Evolutionary conservation across 1,284 basidiomycete species (phyloP).

Genomic region (Volvariella volvacea): DNA sequence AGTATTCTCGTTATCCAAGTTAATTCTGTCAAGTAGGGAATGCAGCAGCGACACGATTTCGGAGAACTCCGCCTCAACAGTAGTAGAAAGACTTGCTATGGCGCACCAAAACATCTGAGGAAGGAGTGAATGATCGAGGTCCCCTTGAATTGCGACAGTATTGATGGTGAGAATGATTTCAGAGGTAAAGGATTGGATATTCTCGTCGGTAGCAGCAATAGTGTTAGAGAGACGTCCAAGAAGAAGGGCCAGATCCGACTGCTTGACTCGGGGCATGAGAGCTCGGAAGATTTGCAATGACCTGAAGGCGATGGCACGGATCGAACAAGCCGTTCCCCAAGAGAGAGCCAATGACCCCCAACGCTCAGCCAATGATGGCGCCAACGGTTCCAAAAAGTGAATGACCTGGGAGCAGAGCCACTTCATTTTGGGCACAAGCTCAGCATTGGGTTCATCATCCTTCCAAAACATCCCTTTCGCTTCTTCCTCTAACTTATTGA

Average conservation of each 20-base stretch:
- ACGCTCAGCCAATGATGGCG: constrained; percentile 60
- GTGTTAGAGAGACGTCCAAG: constrained; percentile 84
- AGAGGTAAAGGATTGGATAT: constrained; percentile 77
- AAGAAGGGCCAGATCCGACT: constrained; percentile 73
- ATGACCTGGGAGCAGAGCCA: constrained; percentile 63
- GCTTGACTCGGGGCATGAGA: constrained; percentile 68
- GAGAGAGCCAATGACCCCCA: constrained; percentile 80
- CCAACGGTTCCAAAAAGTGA: constrained; percentile 63
- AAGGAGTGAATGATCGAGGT: constrained; percentile 55
- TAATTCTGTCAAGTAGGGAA: constrained; percentile 63
- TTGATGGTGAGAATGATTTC: constrained; percentile 81
- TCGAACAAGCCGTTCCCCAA: constrained; percentile 87
- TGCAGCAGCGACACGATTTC: constrained; percentile 68
- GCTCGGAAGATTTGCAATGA: constrained; percentile 90
- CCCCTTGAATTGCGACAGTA: constrained; percentile 53
- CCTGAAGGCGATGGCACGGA: constrained; percentile 81
- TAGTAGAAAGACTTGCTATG: constrained; percentile 77
- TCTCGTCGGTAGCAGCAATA: constrained; percentile 69
- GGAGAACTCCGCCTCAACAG: constrained; percentile 77
- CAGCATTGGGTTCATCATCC: constrained; percentile 53
- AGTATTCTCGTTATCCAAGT: constrained; percentile 63
- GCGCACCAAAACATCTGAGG: constrained; percentile 89
- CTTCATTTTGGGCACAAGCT: constrained; percentile 63
- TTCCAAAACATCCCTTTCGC: constrained; percentile 64
- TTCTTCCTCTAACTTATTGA: constrained; percentile 54